Percentiles rank a stretch among this genome's conserved stretches.
Evolutionary conservation across 2,329 filamentous ascomycete genomes (phyloP).

Genomic region (Didymella keratinophila): DNA sequence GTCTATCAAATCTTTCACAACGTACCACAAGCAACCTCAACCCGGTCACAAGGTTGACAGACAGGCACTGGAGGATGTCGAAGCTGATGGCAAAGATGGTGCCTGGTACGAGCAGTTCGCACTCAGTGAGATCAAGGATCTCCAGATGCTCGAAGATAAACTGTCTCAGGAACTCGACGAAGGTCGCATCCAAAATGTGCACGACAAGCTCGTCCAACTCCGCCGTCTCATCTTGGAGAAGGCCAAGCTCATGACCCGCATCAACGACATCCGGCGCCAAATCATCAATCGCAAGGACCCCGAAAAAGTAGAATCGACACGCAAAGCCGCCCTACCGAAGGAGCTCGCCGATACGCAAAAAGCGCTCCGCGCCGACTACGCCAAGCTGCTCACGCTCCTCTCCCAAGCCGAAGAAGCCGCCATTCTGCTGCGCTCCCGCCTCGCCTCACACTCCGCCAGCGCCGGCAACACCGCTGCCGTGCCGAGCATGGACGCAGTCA

Average conservation of each 20-base stretch:
- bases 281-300: slow-evolving; percentile 74
- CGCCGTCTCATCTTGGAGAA: slow-evolving; percentile 74
- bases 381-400: slow-evolving; percentile 75
- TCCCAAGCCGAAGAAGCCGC: slow-evolving; percentile 81
- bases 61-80: slow-evolving; percentile 66
- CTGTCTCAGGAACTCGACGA: slow-evolving; percentile 71
- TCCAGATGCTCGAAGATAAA: slow-evolving; percentile 68
- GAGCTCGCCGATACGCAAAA: slow-evolving; percentile 86
- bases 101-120: slow-evolving; percentile 72
- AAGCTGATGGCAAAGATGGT: slow-evolving; percentile 47
- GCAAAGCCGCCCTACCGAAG: slow-evolving; percentile 77
- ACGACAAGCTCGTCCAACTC: slow-evolving; percentile 73
- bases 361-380: slow-evolving; percentile 79
- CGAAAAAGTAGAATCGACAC: slow-evolving; percentile 68
- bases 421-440: slow-evolving; percentile 78
- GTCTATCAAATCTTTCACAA: slow-evolving; percentile 66
- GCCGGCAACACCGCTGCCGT: slow-evolving; percentile 57
- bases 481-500: slow-evolving; percentile 90
- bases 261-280: slow-evolving; percentile 80
- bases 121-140: slow-evolving; percentile 75
- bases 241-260: slow-evolving; percentile 71
- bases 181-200: slow-evolving; percentile 72
- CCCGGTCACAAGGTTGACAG: slow-evolving; percentile 64
- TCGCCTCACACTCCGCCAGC: slow-evolving; percentile 66
- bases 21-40: slow-evolving; percentile 64